These are phyloP conservation scores for Daedaleopsis nitida DNA, from an alignment of 768 basidiomycete genomes.

Conservation along the genomic window DNA sequence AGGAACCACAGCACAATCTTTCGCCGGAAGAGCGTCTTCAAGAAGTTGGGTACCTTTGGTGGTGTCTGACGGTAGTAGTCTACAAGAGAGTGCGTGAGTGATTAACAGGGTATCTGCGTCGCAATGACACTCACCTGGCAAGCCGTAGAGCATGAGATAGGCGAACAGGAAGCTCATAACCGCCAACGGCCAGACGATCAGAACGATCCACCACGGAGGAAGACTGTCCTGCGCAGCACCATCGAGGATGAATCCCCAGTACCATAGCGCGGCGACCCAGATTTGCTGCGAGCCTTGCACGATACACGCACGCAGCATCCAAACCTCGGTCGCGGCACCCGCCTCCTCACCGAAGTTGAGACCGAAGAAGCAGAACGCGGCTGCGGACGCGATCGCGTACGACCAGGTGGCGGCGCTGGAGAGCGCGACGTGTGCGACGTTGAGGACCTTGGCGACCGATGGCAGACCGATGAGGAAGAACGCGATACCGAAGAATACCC, in stretches of 20 bases:
- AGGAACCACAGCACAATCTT: conserved; percentile 96
- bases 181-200: conserved; percentile 81
- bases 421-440: conserved; percentile 63
- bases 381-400: conserved; percentile 91
- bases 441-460: conserved; percentile 63
- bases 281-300: conserved; percentile 96
- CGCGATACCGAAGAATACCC: conserved; percentile 88
- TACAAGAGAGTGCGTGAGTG: conserved; percentile 30
- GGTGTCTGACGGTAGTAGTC: conserved; percentile 93
- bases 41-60: conserved; percentile 92
- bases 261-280: conserved; percentile 96
- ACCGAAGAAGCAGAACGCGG: conserved; percentile 92
- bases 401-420: conserved; percentile 84
- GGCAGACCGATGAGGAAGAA: conserved; percentile 93
- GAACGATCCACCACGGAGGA: conserved; percentile 84
- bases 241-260: conserved; percentile 87
- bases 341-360: conserved; percentile 98
- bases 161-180: conserved; percentile 75
- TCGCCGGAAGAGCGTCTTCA: conserved; percentile 84
- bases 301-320: conserved; percentile 88
- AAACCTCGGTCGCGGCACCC: conserved; percentile 93
- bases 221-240: conserved; percentile 48
- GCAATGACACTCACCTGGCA: conserved; percentile 63
- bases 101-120: not conserved
- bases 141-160: conserved; percentile 82